Evolutionary conservation across 805 yeast species (phyloP), one percentile per base, ranked within the genome.

Genomic region (Blastobotrys americana): DNA sequence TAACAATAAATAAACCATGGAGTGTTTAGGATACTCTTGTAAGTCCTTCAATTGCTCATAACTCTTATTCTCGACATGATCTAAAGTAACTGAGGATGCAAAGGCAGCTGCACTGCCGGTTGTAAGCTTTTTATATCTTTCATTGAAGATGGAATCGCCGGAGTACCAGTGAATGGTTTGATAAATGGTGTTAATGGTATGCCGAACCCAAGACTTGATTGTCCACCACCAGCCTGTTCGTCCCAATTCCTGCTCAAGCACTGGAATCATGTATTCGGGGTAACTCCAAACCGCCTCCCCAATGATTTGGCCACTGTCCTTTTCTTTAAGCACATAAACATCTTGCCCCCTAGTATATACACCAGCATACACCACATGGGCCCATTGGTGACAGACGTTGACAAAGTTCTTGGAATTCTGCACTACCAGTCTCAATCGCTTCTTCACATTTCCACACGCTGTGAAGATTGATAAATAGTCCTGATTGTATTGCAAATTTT

Each of bases 201-300:
- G 9, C 9, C 36, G 17, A 33, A 33, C 8, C 17, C 17, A 5
- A 33, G 19, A 8, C 13, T 37, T 20, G 34, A 37, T 5, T 19
- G n/a, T 9, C 15, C 13, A 37, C 5, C 22, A 20, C 41, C 31
- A 22, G 22, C 41, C 41, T 4, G 41, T 37, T 18, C 41, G 10
- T 9, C 22, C 41, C 15, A 20, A 18, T 18, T 37, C 41, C 9
- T 37, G 22, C 41, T 39, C 42, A 10, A 39, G 3, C 9, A 31
- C 25, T 18, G 38, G 38, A 3, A 4, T 17, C 42, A 39, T 27
- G 6, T 39, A 8, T 8, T 18, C 25, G 23, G 42, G 42, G 19
- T 23, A 18, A 9, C 21, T 6, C 42, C 42, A 39, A 16, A 27
- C 13, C 5, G 36, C 23, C 15, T 18, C 33, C 18, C 42, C 42